Evolutionary conservation across 164 flowering plant genomes (phyloP).

Genomic region (Buxus sempervirens): DNA sequence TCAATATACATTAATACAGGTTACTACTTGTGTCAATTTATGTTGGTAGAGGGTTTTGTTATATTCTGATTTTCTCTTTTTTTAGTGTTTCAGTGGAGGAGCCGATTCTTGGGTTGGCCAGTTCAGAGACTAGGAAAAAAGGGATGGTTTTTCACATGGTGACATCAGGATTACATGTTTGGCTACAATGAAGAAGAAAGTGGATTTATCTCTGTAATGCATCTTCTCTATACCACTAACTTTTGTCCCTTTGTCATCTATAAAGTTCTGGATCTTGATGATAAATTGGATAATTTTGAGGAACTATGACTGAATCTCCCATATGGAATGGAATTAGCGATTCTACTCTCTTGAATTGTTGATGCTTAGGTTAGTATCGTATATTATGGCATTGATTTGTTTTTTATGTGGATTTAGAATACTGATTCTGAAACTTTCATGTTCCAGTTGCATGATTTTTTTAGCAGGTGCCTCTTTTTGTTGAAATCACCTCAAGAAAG

Average conservation of each 20-base stretch:
- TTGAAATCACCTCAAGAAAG: background rate
- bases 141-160: background rate
- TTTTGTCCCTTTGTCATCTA: background rate
- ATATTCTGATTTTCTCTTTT: background rate
- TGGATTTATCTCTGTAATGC: background rate
- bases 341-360: background rate
- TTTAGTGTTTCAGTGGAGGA: slow-evolving; percentile 7
- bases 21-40: background rate
- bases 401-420: background rate
- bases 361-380: background rate
- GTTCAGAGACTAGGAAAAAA: background rate
- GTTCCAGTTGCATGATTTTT: background rate
- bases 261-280: background rate
- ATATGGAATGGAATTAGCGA: background rate
- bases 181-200: background rate
- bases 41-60: background rate
- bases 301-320: background rate
- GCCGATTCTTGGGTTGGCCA: background rate
- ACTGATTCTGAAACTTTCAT: background rate
- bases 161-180: background rate
- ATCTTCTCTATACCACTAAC: background rate
- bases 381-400: background rate
- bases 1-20: no score
- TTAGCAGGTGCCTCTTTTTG: background rate
- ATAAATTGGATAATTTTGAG: background rate